Base-by-base conservation (phyloP, 805 yeast species). In the Pichia membranifaciens region DNA sequence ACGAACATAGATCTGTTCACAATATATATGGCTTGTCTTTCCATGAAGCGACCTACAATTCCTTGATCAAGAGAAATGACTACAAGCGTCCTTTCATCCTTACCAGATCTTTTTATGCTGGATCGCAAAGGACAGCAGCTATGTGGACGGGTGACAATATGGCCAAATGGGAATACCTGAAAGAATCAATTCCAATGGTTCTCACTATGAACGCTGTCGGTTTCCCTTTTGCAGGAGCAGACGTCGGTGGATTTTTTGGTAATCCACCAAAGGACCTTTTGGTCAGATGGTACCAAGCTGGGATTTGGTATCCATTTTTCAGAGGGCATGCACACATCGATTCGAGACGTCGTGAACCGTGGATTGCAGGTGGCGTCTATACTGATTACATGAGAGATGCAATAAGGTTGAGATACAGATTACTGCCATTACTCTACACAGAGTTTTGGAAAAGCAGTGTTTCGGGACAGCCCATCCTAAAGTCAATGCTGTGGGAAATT, bases 101-200 rank as follows among this genome's bases (percentile, higher is more conserved):
- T 40, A 88, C 99, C 0, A 73, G 99, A 52, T 74, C 97, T 0
- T 91, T 78, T 63, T 93, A 74, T 61, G 76, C 97, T 0, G 99
- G 99, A 0, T 87, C 96, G 2, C 98, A 93, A 66, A 74, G 90
- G 56, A 73, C 93, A 0, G 82, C 93, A 0, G 96, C 98, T 0
- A 83, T 86, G 79, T 93, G 99, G 99, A 88, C 96, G 0, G 99
- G 99, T 39, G 99, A 93, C 64, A 93, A 91, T 64, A 83, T 79
- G 76, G 87, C 96, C 3, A 82, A 76, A 54, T 93, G 99, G 99
- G 93, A 84, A 52, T 85, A 88, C 58, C 71, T 93, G 51, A 73
- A 75, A 55, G 73, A 78, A 5, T 87, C 96, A 0, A 75, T 88
- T 39, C 96, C 98, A 6, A 90, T 89, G 96, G 65, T 87, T 15